phyloP scores from a whole-genome alignment of 2,329 filamentous ascomycete genomes.

The Diaporthe velutina region DNA sequence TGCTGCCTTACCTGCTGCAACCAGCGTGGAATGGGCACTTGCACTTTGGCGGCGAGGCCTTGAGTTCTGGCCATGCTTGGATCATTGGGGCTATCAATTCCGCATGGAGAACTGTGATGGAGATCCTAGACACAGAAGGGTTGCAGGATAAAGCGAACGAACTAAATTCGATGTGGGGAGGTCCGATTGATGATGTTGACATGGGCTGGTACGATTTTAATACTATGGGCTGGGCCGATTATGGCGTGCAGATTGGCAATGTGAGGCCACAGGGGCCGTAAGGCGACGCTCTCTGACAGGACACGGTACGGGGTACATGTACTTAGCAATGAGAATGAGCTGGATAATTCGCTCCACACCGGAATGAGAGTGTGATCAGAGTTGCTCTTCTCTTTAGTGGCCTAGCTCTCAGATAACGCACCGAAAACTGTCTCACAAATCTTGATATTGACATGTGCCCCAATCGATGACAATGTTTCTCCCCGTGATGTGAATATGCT shows the following conservation, averaged over 20 bases:
- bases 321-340: neutral
- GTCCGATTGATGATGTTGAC: slow-evolving; percentile 42
- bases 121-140: slow-evolving; percentile 41
- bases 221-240: neutral
- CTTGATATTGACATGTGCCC: no score
- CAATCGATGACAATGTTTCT: no score
- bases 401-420: no score
- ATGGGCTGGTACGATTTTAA: slow-evolving; percentile 44
- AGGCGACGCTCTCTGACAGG: neutral
- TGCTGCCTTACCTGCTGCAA: slow-evolving; percentile 43
- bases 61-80: slow-evolving; percentile 46
- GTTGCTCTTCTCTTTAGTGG: no score
- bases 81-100: slow-evolving; percentile 46
- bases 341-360: neutral
- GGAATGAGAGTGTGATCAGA: neutral
- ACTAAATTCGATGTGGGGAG: slow-evolving; percentile 41
- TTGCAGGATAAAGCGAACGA: slow-evolving; percentile 41
- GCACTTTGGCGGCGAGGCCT: slow-evolving; percentile 46
- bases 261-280: neutral
- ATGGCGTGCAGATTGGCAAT: neutral
- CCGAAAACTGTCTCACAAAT: no score
- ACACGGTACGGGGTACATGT: neutral
- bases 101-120: slow-evolving; percentile 43
- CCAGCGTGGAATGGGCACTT: slow-evolving; percentile 43
- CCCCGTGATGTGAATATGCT: no score